Percentiles rank a stretch among this genome's conserved stretches.
phyloP scores from a whole-genome alignment of 2,329 filamentous ascomycete genomes.

The Ophiocordyceps camponoti-leonardi region DNA sequence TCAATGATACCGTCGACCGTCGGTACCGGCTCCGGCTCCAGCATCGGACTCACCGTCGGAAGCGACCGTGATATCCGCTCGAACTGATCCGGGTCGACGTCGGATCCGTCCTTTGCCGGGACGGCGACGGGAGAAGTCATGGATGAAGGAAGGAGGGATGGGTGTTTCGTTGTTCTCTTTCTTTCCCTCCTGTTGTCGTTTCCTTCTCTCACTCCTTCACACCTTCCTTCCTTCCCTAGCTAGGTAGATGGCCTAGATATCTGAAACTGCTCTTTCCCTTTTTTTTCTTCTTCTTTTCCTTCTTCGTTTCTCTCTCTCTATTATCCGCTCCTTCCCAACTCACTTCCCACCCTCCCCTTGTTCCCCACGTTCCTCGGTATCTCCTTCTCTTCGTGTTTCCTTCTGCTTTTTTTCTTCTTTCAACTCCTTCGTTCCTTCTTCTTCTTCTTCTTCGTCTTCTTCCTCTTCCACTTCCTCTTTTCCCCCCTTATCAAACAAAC shows the following conservation, averaged over 20 bases:
- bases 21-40: conserved; percentile 21
- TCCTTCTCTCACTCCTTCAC: too few relatives aligned
- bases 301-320: not conserved
- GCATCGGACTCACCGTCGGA: conserved; percentile 17
- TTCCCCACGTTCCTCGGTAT: not conserved
- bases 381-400: not conserved
- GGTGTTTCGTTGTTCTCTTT: too few relatives aligned
- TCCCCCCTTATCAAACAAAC: too few relatives aligned
- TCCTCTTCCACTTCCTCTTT: not conserved
- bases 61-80: conserved; percentile 20
- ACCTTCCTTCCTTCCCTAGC: too few relatives aligned
- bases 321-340: not conserved
- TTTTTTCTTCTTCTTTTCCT: not conserved
- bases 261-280: too few relatives aligned
- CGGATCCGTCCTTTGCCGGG: not conserved
- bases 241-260: too few relatives aligned
- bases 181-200: too few relatives aligned
- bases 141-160: not conserved
- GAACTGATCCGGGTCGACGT: conserved; percentile 5
- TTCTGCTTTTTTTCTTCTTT: not conserved
- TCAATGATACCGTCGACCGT: not conserved
- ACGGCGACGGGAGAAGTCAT: not conserved
- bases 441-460: too few relatives aligned
- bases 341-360: too few relatives aligned
- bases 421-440: not conserved